Evolutionary conservation across 345 rosid species (phyloP).

Genomic region (Raphanus raphanistrum): DNA sequence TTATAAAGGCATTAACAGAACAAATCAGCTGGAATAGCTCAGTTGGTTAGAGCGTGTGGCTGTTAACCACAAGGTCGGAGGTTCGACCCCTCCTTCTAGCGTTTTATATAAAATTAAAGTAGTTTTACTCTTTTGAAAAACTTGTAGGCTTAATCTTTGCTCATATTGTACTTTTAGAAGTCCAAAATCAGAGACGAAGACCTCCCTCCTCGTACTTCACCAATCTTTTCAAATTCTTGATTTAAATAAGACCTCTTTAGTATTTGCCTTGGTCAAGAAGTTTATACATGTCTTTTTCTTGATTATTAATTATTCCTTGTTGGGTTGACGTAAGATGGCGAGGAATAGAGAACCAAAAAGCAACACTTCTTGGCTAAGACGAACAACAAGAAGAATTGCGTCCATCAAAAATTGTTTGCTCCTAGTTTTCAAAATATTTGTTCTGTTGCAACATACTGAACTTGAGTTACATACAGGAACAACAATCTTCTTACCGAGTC

Average conservation of each 20-base stretch:
- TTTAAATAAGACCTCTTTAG: too few relatives aligned
- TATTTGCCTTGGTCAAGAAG: neutral
- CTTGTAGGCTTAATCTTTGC: neutral
- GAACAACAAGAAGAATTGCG: neutral
- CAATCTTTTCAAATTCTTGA: too few relatives aligned
- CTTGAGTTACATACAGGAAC: neutral
- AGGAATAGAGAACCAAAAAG: neutral
- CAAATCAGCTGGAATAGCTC: slow-evolving; percentile 67
- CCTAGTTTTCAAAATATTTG: neutral
- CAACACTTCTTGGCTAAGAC: neutral
- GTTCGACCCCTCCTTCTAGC: slow-evolving; percentile 68
- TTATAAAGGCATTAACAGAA: fast-evolving
- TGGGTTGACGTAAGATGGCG: neutral
- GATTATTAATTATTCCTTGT: neutral
- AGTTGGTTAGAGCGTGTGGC: slow-evolving; percentile 92
- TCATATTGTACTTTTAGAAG: neutral
- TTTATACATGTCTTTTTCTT: neutral
- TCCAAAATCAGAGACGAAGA: neutral
- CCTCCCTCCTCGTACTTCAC: too few relatives aligned
- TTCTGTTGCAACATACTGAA: neutral
- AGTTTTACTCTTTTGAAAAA: neutral
- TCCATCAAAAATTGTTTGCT: neutral
- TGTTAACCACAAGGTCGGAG: slow-evolving; percentile 92
- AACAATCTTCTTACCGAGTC: neutral
- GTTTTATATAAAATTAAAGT: neutral